Conservation (phyloP, 1,139 yeast genomes). For the Blastobotrys proliferans region DNA sequence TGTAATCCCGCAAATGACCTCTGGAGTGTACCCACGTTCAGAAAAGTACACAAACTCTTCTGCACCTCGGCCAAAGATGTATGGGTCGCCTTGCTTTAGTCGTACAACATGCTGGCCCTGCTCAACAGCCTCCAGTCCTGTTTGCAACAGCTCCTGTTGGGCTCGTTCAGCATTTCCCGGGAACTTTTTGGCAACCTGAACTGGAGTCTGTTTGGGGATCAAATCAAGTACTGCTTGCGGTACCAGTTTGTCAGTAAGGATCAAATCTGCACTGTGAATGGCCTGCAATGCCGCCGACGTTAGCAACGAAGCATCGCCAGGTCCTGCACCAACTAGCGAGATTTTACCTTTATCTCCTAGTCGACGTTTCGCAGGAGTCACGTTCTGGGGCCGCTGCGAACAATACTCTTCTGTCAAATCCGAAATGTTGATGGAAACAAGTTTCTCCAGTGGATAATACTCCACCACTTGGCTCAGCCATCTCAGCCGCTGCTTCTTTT, state of each 20-base stretch:
- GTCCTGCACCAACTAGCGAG: slow-evolving; percentile 88
- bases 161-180: slow-evolving; percentile 97
- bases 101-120: slow-evolving; percentile 79
- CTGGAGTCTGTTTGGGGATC: slow-evolving; percentile 68
- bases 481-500: slow-evolving; percentile 61
- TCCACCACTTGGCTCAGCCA: slow-evolving; percentile 92
- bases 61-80: slow-evolving; percentile 95
- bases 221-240: slow-evolving; percentile 82
- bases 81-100: slow-evolving; percentile 95
- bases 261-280: slow-evolving; percentile 74
- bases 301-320: slow-evolving; percentile 78
- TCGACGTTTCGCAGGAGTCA: background rate
- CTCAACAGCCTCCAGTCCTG: slow-evolving; percentile 62
- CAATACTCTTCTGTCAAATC: slow-evolving; percentile 49
- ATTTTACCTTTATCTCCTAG: slow-evolving; percentile 62
- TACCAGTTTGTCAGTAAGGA: slow-evolving; percentile 87
- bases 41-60: slow-evolving; percentile 76
- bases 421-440: slow-evolving; percentile 54
- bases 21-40: slow-evolving; percentile 62
- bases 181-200: slow-evolving; percentile 86
- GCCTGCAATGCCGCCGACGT: slow-evolving; percentile 84
- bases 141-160: slow-evolving; percentile 70
- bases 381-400: background rate
- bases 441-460: slow-evolving; percentile 70
- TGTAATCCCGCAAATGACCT: slow-evolving; percentile 82